Base-by-base conservation (phyloP, 345 rosid species). In the Linum lewisii region DNA sequence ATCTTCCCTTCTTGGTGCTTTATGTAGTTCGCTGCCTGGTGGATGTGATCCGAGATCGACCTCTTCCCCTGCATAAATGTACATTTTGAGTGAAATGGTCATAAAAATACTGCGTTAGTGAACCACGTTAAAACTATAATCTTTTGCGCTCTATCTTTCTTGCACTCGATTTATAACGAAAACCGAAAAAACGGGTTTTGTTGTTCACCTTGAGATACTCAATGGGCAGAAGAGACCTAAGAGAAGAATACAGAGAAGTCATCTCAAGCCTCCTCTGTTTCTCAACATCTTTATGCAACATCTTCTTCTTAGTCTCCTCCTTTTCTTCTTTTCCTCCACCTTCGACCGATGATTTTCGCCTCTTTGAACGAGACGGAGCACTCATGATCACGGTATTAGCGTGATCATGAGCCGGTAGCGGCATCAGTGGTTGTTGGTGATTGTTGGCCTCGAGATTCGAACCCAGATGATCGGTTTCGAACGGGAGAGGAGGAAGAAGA, bases 21-120 rank as follows among this genome's bases (percentile, higher is more conserved):
- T 20, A 52, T 52, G 56, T 52, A 52, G 15, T n/a, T 52, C 7
- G 25, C 56, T 19, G 56, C 25, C 15, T 52, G 56, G 56, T 21
- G 11, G 25, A 52, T 21, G 13, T 52, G 56, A 21, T 52, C 56
- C 5, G 56, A 52, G 10, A 52, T 20, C 7, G 56, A 52, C 25
- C 56, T 52, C 56, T 19, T 52, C 25, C 56, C 56, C 56, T 52
- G 24, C 0, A 21, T 3, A 21, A 3, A 52, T 6, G 11, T 15
- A 7, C 14, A 29, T 3, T 4, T 29, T 26, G 32, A 26, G 2
- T 26, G n/a, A n/a, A n/a, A n/a, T n/a, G 38, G 10, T 1, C 38
- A 34, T 34, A 6, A 34, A 34, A 4, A 34, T 5, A 34, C 38
- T n/a, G n/a, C n/a, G n/a, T n/a, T n/a, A n/a, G n/a, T n/a, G n/a